Base-by-base conservation (phyloP, 768 basidiomycete genomes). In the Boletus insuetus region DNA sequence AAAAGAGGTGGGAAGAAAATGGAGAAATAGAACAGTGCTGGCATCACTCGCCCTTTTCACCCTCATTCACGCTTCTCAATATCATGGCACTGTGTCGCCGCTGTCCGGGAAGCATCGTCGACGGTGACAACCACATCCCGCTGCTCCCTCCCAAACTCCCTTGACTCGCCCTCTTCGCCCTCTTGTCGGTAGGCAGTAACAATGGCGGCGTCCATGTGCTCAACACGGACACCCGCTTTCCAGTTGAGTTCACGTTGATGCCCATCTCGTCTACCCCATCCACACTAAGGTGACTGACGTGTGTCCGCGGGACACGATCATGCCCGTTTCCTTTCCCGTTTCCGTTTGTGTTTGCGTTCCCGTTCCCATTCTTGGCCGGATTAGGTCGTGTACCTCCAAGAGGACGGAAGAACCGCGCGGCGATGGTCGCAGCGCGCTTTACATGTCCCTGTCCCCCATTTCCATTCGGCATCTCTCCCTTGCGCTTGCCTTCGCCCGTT, bases 191-290 rank as follows among this genome's bases (percentile, higher is more conserved):
- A 6, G 63, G 48, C 7, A 31, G 35, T 40, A 34, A 11, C 55
- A 37, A 9, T 22, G 58, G 49, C 35, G 60, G 52, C n/a, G 53
- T 8, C 17, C 55, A 24, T 10, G 51, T 6, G 45, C 44, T 55
- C 3, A 66, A 58, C 64, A 58, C 37, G 10, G 64, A 66, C 35
- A 41, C 53, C 24, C 50, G 55, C 9, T 65, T 67, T 75, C 29
- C 29, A 29, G 29, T 8, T 29, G 74, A 71, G 38, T 16, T 19
- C 35, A 46, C 20, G 2, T 34, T 32, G 47, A 49, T 14, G 3
- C 62, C 61, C 62, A 60, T 53, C 53, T 62, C 61, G 38, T 62
- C 61, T 20, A 39, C 41, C 19, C 34, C 43, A 2, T 38, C 43
- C 8, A 14, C 44, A 19, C 29, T 9, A 17, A 12, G 20, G 0